These are phyloP conservation scores for Besnoitia besnoiti DNA, from an alignment of 169 alveolate genomes.

Conservation along the genomic window DNA sequence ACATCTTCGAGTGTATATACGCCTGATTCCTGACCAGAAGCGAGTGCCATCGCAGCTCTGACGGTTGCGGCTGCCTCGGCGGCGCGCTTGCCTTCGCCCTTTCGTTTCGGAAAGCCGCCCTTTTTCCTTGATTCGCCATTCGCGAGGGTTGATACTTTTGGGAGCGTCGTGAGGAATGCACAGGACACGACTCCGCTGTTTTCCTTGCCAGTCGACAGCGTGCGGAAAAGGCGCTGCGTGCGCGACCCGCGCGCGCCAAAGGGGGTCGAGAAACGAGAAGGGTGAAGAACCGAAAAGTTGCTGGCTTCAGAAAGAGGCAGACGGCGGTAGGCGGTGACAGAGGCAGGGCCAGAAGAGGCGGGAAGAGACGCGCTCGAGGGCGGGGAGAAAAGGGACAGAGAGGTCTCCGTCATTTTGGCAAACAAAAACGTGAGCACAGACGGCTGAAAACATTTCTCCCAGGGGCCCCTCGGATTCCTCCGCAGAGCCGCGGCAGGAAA, in stretches of 20 bases:
- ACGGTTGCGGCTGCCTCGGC: slow-evolving; percentile 37
- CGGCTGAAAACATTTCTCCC: too few species aligned
- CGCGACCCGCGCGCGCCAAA: slow-evolving; percentile 7
- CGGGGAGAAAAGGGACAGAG: not conserved
- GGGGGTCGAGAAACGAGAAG: slow-evolving; percentile 24
- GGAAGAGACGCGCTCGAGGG: too few species aligned
- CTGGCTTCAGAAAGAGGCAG: not conserved
- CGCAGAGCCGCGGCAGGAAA: too few species aligned
- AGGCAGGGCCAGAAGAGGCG: too few species aligned
- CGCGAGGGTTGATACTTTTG: not conserved
- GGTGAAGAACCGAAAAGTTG: not conserved
- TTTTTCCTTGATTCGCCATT: not conserved
- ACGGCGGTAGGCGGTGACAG: slow-evolving; percentile 6
- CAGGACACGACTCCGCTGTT: slow-evolving; percentile 23
- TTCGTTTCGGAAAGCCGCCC: not conserved
- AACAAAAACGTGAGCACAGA: not conserved
- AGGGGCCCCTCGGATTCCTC: too few species aligned
- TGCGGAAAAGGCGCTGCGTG: not conserved
- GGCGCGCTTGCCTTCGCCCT: slow-evolving; percentile 15
- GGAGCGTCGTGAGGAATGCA: not conserved
- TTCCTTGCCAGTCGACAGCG: not conserved
- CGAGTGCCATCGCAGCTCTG: not conserved
- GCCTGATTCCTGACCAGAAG: not conserved
- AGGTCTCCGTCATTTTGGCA: not conserved
- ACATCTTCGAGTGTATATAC: not conserved